phyloP scores from a whole-genome alignment of 2,329 filamentous ascomycete species.

The Phoma herbarum region DNA sequence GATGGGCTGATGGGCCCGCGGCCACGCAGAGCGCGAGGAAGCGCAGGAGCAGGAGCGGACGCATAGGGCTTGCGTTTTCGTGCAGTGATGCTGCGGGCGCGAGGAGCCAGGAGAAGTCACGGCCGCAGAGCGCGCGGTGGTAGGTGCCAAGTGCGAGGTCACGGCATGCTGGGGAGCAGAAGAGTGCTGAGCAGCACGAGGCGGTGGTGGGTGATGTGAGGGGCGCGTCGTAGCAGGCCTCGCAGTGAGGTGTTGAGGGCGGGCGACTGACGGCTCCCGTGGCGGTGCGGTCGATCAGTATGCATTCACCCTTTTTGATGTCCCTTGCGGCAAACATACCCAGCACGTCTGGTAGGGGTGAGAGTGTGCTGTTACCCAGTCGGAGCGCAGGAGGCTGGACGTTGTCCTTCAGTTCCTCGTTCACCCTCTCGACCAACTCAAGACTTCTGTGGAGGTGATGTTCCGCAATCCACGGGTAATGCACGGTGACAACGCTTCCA shows the following conservation, averaged over 20 bases:
- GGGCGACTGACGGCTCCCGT: slow-evolving; percentile 30
- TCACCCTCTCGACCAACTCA: slow-evolving; percentile 15
- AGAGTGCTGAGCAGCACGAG: slow-evolving; percentile 31
- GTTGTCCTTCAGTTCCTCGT: neutral
- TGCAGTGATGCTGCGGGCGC: slow-evolving; percentile 14
- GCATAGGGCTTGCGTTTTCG: slow-evolving; percentile 30
- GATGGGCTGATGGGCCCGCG: slow-evolving; percentile 20
- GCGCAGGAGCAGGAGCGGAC: slow-evolving; percentile 40
- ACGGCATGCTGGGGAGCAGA: slow-evolving; percentile 39
- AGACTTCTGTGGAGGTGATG: slow-evolving; percentile 13
- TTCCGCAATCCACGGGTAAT: slow-evolving; percentile 26
- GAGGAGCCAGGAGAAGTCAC: slow-evolving; percentile 39
- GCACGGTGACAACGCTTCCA: slow-evolving; percentile 26
- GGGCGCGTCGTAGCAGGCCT: slow-evolving; percentile 35
- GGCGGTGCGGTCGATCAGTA: slow-evolving; percentile 21
- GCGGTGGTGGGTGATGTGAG: slow-evolving; percentile 24
- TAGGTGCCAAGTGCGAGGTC: slow-evolving; percentile 35
- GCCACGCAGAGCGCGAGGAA: slow-evolving; percentile 39
- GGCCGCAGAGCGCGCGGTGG: slow-evolving; percentile 39
- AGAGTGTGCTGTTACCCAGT: slow-evolving; percentile 14
- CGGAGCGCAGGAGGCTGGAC: slow-evolving; percentile 7
- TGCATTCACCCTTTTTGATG: slow-evolving; percentile 25
- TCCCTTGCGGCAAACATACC: slow-evolving; percentile 20
- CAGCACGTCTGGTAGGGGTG: slow-evolving; percentile 14
- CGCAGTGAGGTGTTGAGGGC: slow-evolving; percentile 20